phyloP scores from a whole-genome alignment of 805 yeast species.

The Cyberlindnera meyerae region DNA sequence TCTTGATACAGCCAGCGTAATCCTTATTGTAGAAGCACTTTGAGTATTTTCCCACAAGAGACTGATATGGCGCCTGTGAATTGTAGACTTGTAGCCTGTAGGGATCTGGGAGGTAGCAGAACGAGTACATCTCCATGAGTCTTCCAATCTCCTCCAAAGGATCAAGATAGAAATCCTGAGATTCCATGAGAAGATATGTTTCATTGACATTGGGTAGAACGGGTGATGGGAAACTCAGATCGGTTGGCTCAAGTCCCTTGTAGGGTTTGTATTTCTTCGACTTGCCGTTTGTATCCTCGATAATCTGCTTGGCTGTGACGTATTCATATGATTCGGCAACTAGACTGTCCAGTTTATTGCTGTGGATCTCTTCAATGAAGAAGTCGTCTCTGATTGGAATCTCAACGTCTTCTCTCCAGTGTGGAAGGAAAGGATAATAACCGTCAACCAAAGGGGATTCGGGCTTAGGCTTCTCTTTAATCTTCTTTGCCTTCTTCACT shows the following conservation, averaged over 20 bases:
- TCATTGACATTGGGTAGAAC: slow-evolving; percentile 46
- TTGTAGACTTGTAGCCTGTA: slow-evolving; percentile 31
- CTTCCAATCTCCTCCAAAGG: slow-evolving; percentile 60
- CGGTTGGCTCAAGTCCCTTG: slow-evolving; percentile 24
- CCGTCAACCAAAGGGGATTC: slow-evolving; percentile 18
- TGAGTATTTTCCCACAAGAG: slow-evolving; percentile 37
- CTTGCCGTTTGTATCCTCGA: slow-evolving; percentile 12
- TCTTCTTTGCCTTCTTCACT: slow-evolving; percentile 4
- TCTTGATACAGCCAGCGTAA: slow-evolving; percentile 24
- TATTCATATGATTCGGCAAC: slow-evolving; percentile 4
- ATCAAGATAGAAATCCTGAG: slow-evolving; percentile 53
- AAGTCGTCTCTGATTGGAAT: slow-evolving; percentile 23
- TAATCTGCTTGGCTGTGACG: slow-evolving; percentile 16
- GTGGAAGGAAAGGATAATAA: slow-evolving; percentile 21
- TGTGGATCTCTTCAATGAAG: slow-evolving; percentile 29
- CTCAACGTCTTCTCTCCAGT: slow-evolving; percentile 19
- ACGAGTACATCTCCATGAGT: slow-evolving; percentile 39
- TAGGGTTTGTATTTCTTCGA: slow-evolving; percentile 26
- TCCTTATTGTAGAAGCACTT: slow-evolving; percentile 30
- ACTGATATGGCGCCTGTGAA: slow-evolving; percentile 30
- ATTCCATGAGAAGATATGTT: slow-evolving; percentile 41
- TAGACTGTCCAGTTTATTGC: background rate
- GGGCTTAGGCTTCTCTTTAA: slow-evolving; percentile 1
- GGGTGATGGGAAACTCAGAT: slow-evolving; percentile 24
- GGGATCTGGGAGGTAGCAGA: slow-evolving; percentile 36